Conservation (phyloP, 1,139 yeast species). For the Kodamaea arcana region DNA sequence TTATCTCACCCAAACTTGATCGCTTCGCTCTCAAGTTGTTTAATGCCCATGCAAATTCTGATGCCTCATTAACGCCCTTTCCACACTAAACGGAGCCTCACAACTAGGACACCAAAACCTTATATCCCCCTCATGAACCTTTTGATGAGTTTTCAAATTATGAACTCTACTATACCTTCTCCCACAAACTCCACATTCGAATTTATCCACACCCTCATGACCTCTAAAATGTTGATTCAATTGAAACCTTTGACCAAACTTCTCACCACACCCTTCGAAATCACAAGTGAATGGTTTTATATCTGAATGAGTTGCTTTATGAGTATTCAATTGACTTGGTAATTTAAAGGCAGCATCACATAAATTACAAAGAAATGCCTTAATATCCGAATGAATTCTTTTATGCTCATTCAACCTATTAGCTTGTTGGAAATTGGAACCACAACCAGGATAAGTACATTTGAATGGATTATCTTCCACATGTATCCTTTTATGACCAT, state of each 20-base stretch:
- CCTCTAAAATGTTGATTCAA: slow-evolving; percentile 1
- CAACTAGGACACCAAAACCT: not conserved
- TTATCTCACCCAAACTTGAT: too few species aligned
- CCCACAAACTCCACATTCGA: not conserved
- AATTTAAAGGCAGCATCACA: not conserved
- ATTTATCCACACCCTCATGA: not conserved
- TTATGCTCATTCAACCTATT: slow-evolving; percentile 1
- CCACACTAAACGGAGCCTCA: not conserved
- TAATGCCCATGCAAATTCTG: not conserved
- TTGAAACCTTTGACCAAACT: not conserved
- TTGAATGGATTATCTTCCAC: not conserved
- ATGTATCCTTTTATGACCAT: not conserved
- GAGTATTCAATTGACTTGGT: not conserved
- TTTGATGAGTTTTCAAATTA: slow-evolving; percentile 1
- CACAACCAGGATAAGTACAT: not conserved
- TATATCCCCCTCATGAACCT: not conserved
- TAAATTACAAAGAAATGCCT: not conserved
- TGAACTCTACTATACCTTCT: not conserved
- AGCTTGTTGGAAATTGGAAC: not conserved
- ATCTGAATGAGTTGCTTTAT: slow-evolving; percentile 1
- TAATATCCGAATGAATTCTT: not conserved
- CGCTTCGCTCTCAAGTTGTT: too few species aligned
- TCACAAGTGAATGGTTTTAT: not conserved
- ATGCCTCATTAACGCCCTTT: slow-evolving; percentile 1
- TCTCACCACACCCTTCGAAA: not conserved